phyloP scores from a whole-genome alignment of 257 asterid genomes.

The Datura wrightii region DNA sequence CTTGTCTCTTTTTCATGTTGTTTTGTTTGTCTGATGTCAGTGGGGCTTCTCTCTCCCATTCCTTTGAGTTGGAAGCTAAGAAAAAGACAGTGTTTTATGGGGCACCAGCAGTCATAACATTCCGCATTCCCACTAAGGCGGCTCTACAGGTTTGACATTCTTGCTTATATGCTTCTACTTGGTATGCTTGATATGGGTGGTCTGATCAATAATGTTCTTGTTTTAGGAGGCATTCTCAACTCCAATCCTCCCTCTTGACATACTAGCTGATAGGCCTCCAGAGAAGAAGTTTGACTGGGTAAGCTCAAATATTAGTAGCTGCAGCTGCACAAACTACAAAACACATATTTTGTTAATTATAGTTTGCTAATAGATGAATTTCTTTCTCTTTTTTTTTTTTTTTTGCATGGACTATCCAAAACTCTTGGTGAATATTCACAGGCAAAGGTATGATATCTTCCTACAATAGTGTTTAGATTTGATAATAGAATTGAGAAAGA shows the following conservation, averaged over 20 bases:
- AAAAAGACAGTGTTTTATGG: slow-evolving; percentile 64
- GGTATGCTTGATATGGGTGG: slow-evolving; percentile 20
- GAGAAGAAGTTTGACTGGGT: slow-evolving; percentile 90
- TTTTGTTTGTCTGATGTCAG: slow-evolving; percentile 47
- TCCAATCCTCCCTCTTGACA: slow-evolving; percentile 78
- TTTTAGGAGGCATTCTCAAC: slow-evolving; percentile 89
- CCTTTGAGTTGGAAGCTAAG: slow-evolving; percentile 90
- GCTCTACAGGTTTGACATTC: slow-evolving; percentile 70
- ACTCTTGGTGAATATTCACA: slow-evolving; percentile 51
- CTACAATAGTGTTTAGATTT: background rate
- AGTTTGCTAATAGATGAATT: slow-evolving; percentile 36
- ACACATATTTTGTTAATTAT: slow-evolving; percentile 28
- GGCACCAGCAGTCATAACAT: slow-evolving; percentile 79
- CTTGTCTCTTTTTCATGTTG: slow-evolving; percentile 33
- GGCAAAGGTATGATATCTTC: slow-evolving; percentile 80
- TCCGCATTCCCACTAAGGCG: slow-evolving; percentile 85
- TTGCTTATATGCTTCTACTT: slow-evolving; percentile 29
- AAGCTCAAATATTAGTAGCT: slow-evolving; percentile 39
- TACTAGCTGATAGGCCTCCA: slow-evolving; percentile 86
- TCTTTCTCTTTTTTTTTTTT: background rate
- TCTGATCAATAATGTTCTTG: slow-evolving; percentile 27
- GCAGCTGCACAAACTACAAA: slow-evolving; percentile 26
- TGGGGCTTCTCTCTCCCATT: slow-evolving; percentile 72
- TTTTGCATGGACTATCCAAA: slow-evolving; percentile 45
- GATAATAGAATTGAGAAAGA: background rate